Base-by-base conservation (phyloP, 805 yeast species). In the Yarrowia sp. region DNA sequence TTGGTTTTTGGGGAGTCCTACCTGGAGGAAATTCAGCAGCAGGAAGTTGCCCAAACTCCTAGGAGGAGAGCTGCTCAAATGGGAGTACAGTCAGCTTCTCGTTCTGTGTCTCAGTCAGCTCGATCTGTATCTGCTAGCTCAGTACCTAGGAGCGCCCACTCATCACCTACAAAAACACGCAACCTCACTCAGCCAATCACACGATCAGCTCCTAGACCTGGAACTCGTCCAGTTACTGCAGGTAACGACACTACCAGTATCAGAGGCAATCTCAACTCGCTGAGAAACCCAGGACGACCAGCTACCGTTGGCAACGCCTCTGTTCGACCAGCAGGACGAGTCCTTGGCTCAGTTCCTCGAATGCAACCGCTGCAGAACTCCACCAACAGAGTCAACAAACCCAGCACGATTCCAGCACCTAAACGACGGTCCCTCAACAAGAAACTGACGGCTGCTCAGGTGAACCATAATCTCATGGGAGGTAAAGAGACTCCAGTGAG, bases 1-100 rank as follows among this genome's bases (percentile, higher is more conserved):
- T 45, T 71, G 59, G 81, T 87, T 19, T 77, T 83, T 63, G 90
- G 88, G 1, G 82, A 81, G 70, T 67, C 55, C 26, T 59, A 59
- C n/a, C 15, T 59, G 8, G 26, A 59, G 19, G 52, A 45, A 8
- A 43, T 59, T 19, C 65, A 43, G 50, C 42, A 43, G 4, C 15
- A n/a, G 35, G 52, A 43, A 12, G 42, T 59, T 5, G 52, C 41
- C 8, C 65, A 59, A 4, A 59, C 65, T 2, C 65, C 65, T 2
- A 11, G 65, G 11, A n/a, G 65, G 19, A 7, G 65, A 8, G 63
- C 63, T 12, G 56, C 41, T 5, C 19, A 19, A 19, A 19, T 19
- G 19, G 19, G 19, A 19, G 19, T 19, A 1, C 40, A 50, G 36
- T 50, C 55, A 8, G 55, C 40, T 40, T 55, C 61, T 9, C 11